Evolutionary conservation across 2,329 filamentous ascomycete species (phyloP), one percentile per base, ranked within the genome.

Genomic region (Leptographium flavum): DNA sequence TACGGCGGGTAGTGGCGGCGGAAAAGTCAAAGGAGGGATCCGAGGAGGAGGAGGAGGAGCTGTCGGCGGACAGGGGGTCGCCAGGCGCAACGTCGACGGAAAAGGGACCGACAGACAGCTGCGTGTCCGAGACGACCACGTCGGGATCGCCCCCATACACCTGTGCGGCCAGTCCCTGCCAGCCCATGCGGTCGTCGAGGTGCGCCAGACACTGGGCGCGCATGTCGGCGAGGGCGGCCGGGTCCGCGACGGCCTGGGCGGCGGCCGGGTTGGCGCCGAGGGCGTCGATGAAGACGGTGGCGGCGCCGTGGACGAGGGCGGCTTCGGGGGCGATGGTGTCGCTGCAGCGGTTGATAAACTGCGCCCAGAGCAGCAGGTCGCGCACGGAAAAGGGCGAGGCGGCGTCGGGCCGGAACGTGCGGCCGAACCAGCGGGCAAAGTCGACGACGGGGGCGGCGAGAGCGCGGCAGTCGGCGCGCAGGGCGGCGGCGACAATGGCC

Each of bases 241-340:
- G 67, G 35, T 83, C 79, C 8, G 82, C 77, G 0, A 86, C 80
- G 43, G 94, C 71, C 50, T 95, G 70, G 0, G 87, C 88, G 7
- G 92, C 88, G 14, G n/a, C n/a, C n/a, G 93, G 92, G 56, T 96
- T 96, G 8, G 92, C 92, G 30, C 92, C 92, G 15, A 98, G 74
- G 2, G 87, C 92, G 58, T 98, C 93, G 47, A 98, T 83, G 56
- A 93, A 98, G 1, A 98, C 88, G 62, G 95, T 88, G 2, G 88
- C 83, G 28, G 92, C 92, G 49, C 93, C 92, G 56, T 98, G 88
- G 2, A 95, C 64, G 22, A 77, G 58, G 14, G 66, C 65, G 3
- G 40, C 38, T 9, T 66, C 54, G 10, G 64, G 55, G 5, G 64
- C 27, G 9, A 15, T n/a, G 5, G 31, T 55, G 30, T 63, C 60